Evolutionary conservation across 306 rosid species (phyloP).

Genomic region (Prunus salicina): DNA sequence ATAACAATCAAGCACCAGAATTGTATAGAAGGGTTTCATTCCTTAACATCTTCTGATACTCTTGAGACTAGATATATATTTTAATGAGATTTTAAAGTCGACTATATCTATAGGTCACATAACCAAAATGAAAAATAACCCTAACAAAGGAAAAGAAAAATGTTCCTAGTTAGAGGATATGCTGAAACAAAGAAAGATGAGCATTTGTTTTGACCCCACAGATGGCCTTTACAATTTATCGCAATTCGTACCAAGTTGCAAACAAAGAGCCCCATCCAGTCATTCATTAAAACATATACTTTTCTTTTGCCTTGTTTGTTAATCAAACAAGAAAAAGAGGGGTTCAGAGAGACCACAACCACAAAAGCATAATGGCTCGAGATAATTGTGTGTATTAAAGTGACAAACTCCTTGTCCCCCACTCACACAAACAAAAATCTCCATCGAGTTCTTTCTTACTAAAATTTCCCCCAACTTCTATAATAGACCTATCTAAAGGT

Average conservation of each 20-base stretch:
- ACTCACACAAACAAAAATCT: conserved; percentile 21
- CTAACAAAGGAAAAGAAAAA: neutral
- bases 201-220: conserved; percentile 21
- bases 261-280: conserved; percentile 18
- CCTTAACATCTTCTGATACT: neutral
- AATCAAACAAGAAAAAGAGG: conserved; percentile 1
- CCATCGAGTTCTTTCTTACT: conserved; percentile 18
- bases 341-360: neutral
- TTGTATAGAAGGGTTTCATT: neutral
- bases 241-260: conserved; percentile 1
- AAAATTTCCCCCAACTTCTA: conserved; percentile 17
- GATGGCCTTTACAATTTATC: neutral
- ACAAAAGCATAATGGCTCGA: conserved; percentile 12
- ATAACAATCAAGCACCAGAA: conserved; percentile 14
- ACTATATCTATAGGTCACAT: neutral
- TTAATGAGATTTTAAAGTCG: neutral
- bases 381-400: conserved; percentile 15
- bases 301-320: neutral
- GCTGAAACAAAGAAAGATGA: conserved; percentile 11
- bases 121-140: neutral
- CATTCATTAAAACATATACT: conserved; percentile 6
- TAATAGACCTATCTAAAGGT: neutral
- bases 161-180: neutral
- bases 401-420: conserved; percentile 37
- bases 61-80: neutral